phyloP scores from a whole-genome alignment of 345 rosid species.

The Ceriops zippeliana region DNA sequence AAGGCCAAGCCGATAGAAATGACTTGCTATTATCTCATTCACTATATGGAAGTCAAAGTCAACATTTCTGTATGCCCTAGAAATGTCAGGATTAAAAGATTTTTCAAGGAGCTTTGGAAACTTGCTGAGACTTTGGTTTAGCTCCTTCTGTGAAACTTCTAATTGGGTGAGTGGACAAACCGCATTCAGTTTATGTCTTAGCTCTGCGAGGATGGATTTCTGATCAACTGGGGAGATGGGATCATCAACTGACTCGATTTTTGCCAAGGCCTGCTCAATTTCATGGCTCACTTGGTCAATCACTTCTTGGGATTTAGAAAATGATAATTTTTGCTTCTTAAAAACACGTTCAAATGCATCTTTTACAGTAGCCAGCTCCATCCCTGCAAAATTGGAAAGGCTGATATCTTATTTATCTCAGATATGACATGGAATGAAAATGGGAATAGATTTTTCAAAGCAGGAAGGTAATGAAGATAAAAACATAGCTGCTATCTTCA shows the following conservation, averaged over 20 bases:
- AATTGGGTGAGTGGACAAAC: constrained; percentile 44
- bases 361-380: constrained; percentile 45
- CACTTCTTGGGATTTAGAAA: constrained; percentile 43
- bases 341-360: constrained; percentile 61
- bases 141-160: constrained; percentile 62
- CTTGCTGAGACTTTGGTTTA: constrained; percentile 42
- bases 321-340: constrained; percentile 63
- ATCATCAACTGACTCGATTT: constrained; percentile 29
- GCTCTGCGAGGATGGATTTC: constrained; percentile 42
- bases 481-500: no score
- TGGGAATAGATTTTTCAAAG: neutral
- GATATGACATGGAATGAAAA: neutral
- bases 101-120: constrained; percentile 58
- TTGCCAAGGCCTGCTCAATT: constrained; percentile 46
- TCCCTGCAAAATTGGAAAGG: constrained; percentile 32
- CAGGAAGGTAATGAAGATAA: no score
- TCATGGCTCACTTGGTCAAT: constrained; percentile 46
- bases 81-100: constrained; percentile 57
- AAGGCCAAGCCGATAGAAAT: constrained; percentile 68
- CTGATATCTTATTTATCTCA: neutral
- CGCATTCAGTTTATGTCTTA: constrained; percentile 48
- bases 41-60: constrained; percentile 52
- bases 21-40: constrained; percentile 60
- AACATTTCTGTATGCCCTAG: constrained; percentile 58
- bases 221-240: constrained; percentile 27